Evolutionary conservation across 768 basidiomycete genomes (phyloP), one percentile per base, ranked within the genome.

Genomic region (Lactarius trivialis): DNA sequence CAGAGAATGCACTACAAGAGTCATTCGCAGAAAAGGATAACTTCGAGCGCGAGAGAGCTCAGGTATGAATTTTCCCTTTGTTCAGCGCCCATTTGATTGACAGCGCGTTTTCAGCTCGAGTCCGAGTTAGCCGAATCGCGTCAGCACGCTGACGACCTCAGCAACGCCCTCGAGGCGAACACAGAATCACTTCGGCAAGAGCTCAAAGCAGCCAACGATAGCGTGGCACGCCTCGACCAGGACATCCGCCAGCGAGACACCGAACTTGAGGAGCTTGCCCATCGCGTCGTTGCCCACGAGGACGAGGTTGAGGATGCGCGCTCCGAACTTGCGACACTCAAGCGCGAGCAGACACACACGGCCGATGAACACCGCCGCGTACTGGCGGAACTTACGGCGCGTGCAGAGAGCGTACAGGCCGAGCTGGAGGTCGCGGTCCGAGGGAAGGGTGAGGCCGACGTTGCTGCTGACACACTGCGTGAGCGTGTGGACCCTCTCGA

Each of bases 1-100:
- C 87, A 1, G 85, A 88, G 64, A 72, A 70, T 28, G 80, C 86
- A 59, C 62, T 84, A 21, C 79, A 84, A 52, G 82, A 84, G 59
- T 66, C 81, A 3, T 81, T 77, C 76, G 74, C 75, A 4, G 71
- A 75, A 33, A 84, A 79, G 68, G 82, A 84, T 37, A 77, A 75
- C 17, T 69, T 84, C 15, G 84, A 86, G 69, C 80, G 52, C 32
- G 66, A 65, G 36, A 67, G 56, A 24, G 60, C 14, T 3, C 55
- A 67, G 64, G 66, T 67, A 33, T 49, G 24, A 1, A 15, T 8
- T 21, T 11, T 33, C 53, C 28, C 49, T 63, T 32, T 51, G 50
- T 51, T 51, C 19, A 3, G 19, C 21, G 62, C 43, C 43, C 28
- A 14, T 32, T n/a, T 60, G 21, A 60, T n/a, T 60, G 21, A 60